Percentiles rank a stretch among this genome's conserved stretches.
These are phyloP conservation scores for Trametes punicea DNA, from an alignment of 768 basidiomycete species.

Conservation along the genomic window DNA sequence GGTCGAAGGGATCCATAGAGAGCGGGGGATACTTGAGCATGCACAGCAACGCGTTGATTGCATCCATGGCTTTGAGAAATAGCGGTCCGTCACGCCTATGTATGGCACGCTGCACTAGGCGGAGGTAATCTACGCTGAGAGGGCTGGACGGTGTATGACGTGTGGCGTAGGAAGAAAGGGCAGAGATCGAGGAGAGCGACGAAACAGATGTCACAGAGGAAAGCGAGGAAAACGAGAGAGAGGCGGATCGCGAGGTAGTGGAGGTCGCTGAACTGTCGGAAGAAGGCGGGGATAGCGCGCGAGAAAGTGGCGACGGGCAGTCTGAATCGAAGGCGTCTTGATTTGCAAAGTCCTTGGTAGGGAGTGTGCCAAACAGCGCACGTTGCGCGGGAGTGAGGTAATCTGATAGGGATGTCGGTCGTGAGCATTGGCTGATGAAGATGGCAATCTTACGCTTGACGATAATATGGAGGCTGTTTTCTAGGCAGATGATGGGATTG, in stretches of 20 bases:
- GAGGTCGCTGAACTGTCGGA: slow-evolving; percentile 39
- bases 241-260: slow-evolving; percentile 31
- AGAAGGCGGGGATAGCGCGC: slow-evolving; percentile 19
- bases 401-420: slow-evolving; percentile 34
- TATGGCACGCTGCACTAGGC: slow-evolving; percentile 66
- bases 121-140: slow-evolving; percentile 42
- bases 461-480: slow-evolving; percentile 67
- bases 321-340: slow-evolving; percentile 21
- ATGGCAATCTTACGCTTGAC: slow-evolving; percentile 54
- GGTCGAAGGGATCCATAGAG: slow-evolving; percentile 48
- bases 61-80: slow-evolving; percentile 59
- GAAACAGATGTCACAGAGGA: slow-evolving; percentile 33
- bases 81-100: slow-evolving; percentile 67
- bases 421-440: background rate
- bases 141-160: slow-evolving; percentile 12
- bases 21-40: slow-evolving; percentile 62
- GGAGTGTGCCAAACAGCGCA: slow-evolving; percentile 63
- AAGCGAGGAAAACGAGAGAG: slow-evolving; percentile 23
- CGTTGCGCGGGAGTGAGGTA: slow-evolving; percentile 69
- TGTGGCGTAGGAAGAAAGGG: slow-evolving; percentile 23
- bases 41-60: slow-evolving; percentile 60
- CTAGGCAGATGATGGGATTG: slow-evolving; percentile 79
- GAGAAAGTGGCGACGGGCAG: slow-evolving; percentile 1
- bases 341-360: slow-evolving; percentile 34
- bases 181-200: slow-evolving; percentile 33